Base-by-base conservation (phyloP, 192 early-diverging fungal species). In the Rhizophagus clarus region DNA sequence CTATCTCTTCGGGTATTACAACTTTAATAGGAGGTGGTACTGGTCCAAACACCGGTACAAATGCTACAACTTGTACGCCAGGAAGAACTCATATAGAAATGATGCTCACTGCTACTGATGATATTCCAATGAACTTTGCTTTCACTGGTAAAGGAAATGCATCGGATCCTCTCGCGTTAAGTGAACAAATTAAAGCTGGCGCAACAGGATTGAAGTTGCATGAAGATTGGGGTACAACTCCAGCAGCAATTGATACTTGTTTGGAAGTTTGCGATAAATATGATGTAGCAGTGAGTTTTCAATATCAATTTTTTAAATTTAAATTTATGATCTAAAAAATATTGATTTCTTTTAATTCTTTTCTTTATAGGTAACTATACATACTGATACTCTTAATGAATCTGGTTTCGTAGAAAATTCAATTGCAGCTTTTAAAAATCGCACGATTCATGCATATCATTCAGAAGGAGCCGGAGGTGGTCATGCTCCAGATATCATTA, bases 351-450 rank as follows among this genome's bases (percentile, higher is more conserved):
- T 28, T 40, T 45, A 29, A 31, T 61, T 81, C 70, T 24, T 45
- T 49, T 24, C 56, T 31, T 22, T 74, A 73, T 86, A 95, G 85
- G 90, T 92, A 4, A 97, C 92, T 12, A 97, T 99, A 77, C 97
- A 99, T 79, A 97, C 97, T 1, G 97, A 99, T 82, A 99, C 97
- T 7, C 86, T 99, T 72, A 99, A 99, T 83, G 97, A 99, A 77
- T 92, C 96, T 22, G 97, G 97, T 69, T 99, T 98, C 85, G 97
- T 99, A 42, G 96, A 98, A 81, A 85, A 91, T 71, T 93, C 97
- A 4, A 84, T 99, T 17, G 94, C 85, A 1, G 97, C 97, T 0
- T 96, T 99, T 81, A 95, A 93, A 64, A 90, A 89, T 56, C 91
- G 97, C 74, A 96, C 96, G 28, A 97, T 99, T 76, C 97, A 98